Conservation (phyloP, 495 filamentous ascomycete species). For the Talaromyces borbonicus region DNA sequence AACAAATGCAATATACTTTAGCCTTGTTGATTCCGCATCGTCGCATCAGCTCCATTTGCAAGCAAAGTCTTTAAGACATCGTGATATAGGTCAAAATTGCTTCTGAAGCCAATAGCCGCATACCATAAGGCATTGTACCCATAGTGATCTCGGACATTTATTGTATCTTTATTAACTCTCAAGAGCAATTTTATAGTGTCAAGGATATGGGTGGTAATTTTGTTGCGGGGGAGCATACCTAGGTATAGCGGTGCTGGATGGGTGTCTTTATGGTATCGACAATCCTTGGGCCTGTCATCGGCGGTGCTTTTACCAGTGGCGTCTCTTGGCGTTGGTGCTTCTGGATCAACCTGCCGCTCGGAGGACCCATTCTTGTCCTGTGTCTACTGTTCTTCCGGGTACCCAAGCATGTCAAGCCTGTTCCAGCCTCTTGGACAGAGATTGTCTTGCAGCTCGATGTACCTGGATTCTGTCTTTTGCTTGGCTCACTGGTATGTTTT, state of each 20-base stretch:
- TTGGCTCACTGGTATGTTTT: slow-evolving; percentile 13
- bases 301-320: slow-evolving; percentile 40
- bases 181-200: neutral
- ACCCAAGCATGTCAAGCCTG: slow-evolving; percentile 9
- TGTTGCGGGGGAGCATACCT: neutral
- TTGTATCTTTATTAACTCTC: neutral
- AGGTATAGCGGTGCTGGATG: too few species aligned
- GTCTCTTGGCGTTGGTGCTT: slow-evolving; percentile 71
- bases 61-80: slow-evolving; percentile 1
- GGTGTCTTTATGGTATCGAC: neutral
- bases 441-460: slow-evolving; percentile 25
- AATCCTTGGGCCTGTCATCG: slow-evolving; percentile 35
- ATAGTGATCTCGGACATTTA: neutral
- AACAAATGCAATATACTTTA: neutral
- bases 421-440: slow-evolving; percentile 15
- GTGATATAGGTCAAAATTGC: neutral
- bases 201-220: neutral
- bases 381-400: slow-evolving; percentile 16
- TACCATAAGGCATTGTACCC: slow-evolving; percentile 1
- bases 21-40: neutral
- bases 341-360: slow-evolving; percentile 48
- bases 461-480: slow-evolving; percentile 10
- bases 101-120: neutral
- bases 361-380: slow-evolving; percentile 13
- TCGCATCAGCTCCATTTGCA: neutral